Evolutionary conservation across 1,284 basidiomycete species (phyloP).

Genomic region (Puccinia brachypodii): DNA sequence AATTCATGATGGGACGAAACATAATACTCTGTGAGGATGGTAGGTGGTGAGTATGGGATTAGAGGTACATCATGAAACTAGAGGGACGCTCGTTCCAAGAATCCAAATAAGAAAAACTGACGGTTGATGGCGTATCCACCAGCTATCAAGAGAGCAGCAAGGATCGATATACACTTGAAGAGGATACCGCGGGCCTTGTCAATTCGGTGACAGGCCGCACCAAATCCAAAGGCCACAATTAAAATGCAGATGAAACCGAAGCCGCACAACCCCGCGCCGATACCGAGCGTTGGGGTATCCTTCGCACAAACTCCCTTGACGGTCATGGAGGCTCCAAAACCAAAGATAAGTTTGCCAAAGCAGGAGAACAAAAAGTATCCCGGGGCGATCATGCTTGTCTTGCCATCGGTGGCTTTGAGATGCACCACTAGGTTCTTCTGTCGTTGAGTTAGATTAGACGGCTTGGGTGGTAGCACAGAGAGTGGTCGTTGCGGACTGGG

Average conservation of each 20-base stretch:
- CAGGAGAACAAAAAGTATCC: slow-evolving; percentile 31
- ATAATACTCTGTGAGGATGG: slow-evolving; percentile 11
- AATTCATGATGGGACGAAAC: slow-evolving; percentile 27
- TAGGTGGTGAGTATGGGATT: neutral
- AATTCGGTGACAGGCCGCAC: slow-evolving; percentile 13
- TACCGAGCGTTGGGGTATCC: neutral
- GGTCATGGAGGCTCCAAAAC: slow-evolving; percentile 29
- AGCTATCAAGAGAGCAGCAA: slow-evolving; percentile 25
- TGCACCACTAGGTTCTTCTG: slow-evolving; percentile 16
- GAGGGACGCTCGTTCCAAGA: neutral
- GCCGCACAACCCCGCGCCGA: neutral
- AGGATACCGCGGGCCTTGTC: slow-evolving; percentile 3
- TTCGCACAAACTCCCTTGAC: slow-evolving; percentile 24
- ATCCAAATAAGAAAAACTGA: neutral
- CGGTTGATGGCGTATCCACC: slow-evolving; percentile 35
- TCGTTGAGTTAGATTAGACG: neutral
- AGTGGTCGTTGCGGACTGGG: neutral
- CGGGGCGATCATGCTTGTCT: slow-evolving; percentile 2
- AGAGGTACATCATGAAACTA: neutral
- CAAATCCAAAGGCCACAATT: slow-evolving; percentile 38
- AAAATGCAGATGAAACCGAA: slow-evolving; percentile 38
- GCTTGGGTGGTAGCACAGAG: slow-evolving; percentile 16
- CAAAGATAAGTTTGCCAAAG: slow-evolving; percentile 41
- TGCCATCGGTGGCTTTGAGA: slow-evolving; percentile 9
- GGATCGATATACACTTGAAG: slow-evolving; percentile 35